Conservation (phyloP, 257 asterid species). For the Ligustrum vulgare region DNA sequence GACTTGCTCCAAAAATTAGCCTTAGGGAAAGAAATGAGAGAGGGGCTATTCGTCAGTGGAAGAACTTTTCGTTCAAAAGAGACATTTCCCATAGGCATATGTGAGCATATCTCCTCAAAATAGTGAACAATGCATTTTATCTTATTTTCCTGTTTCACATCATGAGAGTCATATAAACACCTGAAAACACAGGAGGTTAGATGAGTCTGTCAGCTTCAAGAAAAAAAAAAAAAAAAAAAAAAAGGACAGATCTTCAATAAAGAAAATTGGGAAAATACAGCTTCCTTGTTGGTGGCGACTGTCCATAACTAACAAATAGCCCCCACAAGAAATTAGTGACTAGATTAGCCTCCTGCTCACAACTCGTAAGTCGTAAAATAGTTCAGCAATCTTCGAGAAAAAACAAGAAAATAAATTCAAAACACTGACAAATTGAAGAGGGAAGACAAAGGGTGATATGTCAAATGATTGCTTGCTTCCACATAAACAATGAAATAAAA, state of each 20-base stretch:
- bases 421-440: background rate
- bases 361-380: background rate
- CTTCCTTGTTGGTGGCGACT: background rate
- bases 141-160: slow-evolving; percentile 61
- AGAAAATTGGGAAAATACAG: slow-evolving; percentile 2
- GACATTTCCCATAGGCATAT: slow-evolving; percentile 63
- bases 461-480: background rate
- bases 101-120: slow-evolving; percentile 62
- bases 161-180: slow-evolving; percentile 57
- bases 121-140: slow-evolving; percentile 82
- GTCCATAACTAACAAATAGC: background rate
- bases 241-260: background rate
- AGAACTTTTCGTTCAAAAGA: slow-evolving; percentile 91
- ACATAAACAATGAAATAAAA: background rate
- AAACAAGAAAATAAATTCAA: background rate
- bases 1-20: slow-evolving; percentile 74
- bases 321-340: background rate
- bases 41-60: slow-evolving; percentile 34
- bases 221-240: background rate
- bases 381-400: background rate
- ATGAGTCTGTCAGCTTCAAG: slow-evolving; percentile 19
- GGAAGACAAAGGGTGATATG: background rate
- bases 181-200: slow-evolving; percentile 35
- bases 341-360: background rate
- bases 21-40: slow-evolving; percentile 48